Evolutionary conservation across 805 yeast species (phyloP).

Genomic region (Candida anglica): DNA sequence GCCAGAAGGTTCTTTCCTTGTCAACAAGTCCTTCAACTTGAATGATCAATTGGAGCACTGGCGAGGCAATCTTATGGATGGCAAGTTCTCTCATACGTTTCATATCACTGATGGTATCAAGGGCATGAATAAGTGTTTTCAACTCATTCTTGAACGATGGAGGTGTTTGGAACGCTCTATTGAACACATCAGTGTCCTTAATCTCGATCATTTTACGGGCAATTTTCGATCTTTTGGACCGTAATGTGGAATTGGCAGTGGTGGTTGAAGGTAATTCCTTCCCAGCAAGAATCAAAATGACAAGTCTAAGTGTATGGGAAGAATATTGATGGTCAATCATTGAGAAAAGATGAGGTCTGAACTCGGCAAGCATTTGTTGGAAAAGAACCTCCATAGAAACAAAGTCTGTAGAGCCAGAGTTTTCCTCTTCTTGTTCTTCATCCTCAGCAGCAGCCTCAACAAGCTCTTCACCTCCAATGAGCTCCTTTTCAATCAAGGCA

Average conservation of each 20-base stretch:
- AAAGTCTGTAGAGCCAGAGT: too few species aligned
- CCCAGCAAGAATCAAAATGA: slow-evolving; percentile 71
- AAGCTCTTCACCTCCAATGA: slow-evolving; percentile 38
- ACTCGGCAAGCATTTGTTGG: slow-evolving; percentile 60
- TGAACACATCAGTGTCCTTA: slow-evolving; percentile 70
- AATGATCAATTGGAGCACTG: slow-evolving; percentile 74
- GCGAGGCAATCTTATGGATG: slow-evolving; percentile 79
- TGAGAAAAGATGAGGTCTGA: slow-evolving; percentile 52
- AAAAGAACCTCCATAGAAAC: slow-evolving; percentile 66
- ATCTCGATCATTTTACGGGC: slow-evolving; percentile 93
- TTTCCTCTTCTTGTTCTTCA: slow-evolving; percentile 31
- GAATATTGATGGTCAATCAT: slow-evolving; percentile 79
- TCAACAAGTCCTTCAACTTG: slow-evolving; percentile 80
- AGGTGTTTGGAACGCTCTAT: slow-evolving; percentile 67
- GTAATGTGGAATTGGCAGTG: slow-evolving; percentile 62
- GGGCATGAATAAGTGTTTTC: slow-evolving; percentile 40
- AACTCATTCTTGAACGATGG: slow-evolving; percentile 60
- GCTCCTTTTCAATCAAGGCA: slow-evolving; percentile 68
- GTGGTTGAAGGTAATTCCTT: slow-evolving; percentile 73
- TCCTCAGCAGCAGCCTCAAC: slow-evolving; percentile 21
- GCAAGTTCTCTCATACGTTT: slow-evolving; percentile 63
- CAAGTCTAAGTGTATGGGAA: slow-evolving; percentile 77
- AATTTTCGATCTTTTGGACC: slow-evolving; percentile 80
- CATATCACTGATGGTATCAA: slow-evolving; percentile 25
- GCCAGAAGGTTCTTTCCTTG: slow-evolving; percentile 69